phyloP scores from a whole-genome alignment of 371 early-diverging fungal species.

The Saksenaea oblongispora region DNA sequence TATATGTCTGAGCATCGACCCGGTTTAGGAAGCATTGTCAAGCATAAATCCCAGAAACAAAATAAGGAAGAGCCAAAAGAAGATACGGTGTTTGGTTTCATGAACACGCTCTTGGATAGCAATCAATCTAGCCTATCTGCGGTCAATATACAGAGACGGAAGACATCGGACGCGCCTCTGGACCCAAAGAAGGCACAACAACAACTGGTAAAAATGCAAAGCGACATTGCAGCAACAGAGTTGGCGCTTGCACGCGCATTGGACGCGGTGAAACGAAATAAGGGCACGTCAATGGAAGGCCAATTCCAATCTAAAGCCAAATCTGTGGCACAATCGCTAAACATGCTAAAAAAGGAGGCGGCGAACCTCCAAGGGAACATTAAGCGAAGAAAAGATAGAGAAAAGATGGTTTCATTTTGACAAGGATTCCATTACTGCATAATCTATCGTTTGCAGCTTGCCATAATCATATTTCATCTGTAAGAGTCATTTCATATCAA shows the following conservation, averaged over 20 bases:
- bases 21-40: background rate
- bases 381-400: slow-evolving; percentile 19
- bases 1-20: background rate
- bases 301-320: slow-evolving; percentile 25
- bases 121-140: background rate
- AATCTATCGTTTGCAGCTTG: background rate
- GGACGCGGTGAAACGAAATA: slow-evolving; percentile 24
- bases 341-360: slow-evolving; percentile 13
- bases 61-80: slow-evolving; percentile 16
- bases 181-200: slow-evolving; percentile 6
- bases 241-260: slow-evolving; percentile 9
- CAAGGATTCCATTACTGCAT: background rate
- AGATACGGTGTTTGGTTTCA: slow-evolving; percentile 16
- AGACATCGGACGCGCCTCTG: background rate
- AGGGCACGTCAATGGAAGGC: slow-evolving; percentile 19
- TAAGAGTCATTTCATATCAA: background rate
- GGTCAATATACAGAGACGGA: background rate
- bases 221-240: slow-evolving; percentile 14
- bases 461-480: background rate
- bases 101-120: slow-evolving; percentile 16
- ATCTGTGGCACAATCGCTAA: slow-evolving; percentile 5
- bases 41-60: background rate
- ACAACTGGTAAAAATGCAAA: slow-evolving; percentile 16
- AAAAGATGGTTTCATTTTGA: slow-evolving; percentile 31
- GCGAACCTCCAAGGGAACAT: slow-evolving; percentile 9